Conservation (phyloP, 441 rosid species). For the Euphorbia schlechtendalii region DNA sequence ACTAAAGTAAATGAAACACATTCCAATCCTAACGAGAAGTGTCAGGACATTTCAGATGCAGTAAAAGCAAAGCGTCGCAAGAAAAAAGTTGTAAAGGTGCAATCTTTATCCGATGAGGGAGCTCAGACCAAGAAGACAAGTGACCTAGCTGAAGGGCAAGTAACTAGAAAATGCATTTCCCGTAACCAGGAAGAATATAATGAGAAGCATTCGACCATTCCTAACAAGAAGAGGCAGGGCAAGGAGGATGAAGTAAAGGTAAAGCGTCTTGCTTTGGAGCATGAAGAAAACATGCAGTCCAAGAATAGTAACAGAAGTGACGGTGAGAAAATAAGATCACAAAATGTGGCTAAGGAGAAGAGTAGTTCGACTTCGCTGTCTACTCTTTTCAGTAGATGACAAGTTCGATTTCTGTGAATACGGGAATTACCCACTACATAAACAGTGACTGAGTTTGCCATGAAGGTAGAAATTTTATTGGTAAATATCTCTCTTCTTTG, state of each 20-base stretch:
- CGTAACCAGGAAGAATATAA: not conserved
- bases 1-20: too few relatives aligned
- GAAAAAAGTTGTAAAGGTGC: conserved; percentile 21
- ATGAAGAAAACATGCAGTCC: not conserved
- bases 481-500: not conserved
- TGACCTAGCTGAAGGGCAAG: conserved; percentile 8
- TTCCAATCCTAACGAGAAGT: too few relatives aligned
- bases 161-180: not conserved
- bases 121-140: conserved; percentile 5
- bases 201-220: conserved; percentile 1
- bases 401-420: not conserved
- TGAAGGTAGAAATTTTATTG: not conserved
- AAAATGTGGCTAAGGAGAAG: conserved; percentile 16
- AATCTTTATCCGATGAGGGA: conserved; percentile 12
- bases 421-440: not conserved
- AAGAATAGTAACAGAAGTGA: conserved; percentile 6
- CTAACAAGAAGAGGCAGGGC: conserved; percentile 6
- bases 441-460: not conserved
- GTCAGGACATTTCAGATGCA: too few relatives aligned
- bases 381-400: conserved; percentile 29
- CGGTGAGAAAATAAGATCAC: conserved; percentile 9
- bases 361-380: conserved; percentile 17
- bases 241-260: conserved; percentile 11
- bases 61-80: too few relatives aligned
- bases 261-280: not conserved